Conservation (phyloP, 805 yeast species). For the Kregervanrija pseudodelftensis region DNA sequence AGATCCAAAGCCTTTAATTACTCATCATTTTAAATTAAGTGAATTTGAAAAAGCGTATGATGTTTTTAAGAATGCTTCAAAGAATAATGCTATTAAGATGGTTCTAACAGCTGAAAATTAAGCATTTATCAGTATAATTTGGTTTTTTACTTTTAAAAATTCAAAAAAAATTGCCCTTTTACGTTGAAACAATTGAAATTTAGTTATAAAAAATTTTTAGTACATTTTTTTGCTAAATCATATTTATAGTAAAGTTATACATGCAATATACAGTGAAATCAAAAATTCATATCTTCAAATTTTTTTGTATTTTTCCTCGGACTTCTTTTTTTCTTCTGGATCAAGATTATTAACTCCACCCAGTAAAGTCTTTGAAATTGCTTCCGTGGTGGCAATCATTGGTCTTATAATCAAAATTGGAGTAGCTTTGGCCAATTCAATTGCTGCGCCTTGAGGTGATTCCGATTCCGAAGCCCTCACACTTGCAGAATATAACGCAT, state of each 20-base stretch:
- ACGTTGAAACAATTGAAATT: neutral
- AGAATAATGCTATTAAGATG: constrained; percentile 50
- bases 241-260: neutral
- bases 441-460: constrained; percentile 58
- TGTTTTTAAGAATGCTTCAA: constrained; percentile 44
- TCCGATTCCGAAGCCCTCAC: constrained; percentile 58
- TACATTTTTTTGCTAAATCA: neutral
- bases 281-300: neutral
- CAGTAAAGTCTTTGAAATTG: constrained; percentile 70
- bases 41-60: constrained; percentile 58
- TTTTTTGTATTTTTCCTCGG: constrained; percentile 59
- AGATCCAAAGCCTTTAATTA: constrained; percentile 47
- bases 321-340: constrained; percentile 48
- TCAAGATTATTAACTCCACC: constrained; percentile 81
- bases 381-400: constrained; percentile 88
- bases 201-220: too few species aligned
- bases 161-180: neutral
- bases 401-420: constrained; percentile 81
- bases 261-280: neutral
- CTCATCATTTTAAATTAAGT: constrained; percentile 48
- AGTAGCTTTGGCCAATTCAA: constrained; percentile 63
- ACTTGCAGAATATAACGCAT: constrained; percentile 53
- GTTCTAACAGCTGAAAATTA: constrained; percentile 15
- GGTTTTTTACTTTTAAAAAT: neutral
- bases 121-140: neutral